These are phyloP conservation scores for Chytriomyces hyalinus DNA, from an alignment of 192 early-diverging fungal genomes.

Conservation along the genomic window DNA sequence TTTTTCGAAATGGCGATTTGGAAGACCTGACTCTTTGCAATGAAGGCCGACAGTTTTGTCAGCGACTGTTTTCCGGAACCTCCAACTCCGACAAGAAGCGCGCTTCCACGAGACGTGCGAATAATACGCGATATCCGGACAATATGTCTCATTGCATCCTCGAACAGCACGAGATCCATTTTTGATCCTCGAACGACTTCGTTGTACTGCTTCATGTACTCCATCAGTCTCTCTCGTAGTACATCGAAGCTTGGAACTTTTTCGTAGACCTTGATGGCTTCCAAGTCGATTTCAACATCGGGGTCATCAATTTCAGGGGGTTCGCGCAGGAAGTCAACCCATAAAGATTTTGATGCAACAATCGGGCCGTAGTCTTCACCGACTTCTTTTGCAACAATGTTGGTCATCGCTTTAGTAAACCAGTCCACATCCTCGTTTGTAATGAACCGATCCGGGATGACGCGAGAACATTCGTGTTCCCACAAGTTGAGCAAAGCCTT, in stretches of 20 bases:
- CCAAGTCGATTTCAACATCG: slow-evolving; percentile 64
- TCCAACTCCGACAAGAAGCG: slow-evolving; percentile 67
- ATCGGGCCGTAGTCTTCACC: slow-evolving; percentile 56
- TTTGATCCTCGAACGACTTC: slow-evolving; percentile 64
- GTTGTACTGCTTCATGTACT: slow-evolving; percentile 71
- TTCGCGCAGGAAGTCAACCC: slow-evolving; percentile 66
- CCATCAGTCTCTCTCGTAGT: slow-evolving; percentile 54
- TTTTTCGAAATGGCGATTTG: slow-evolving; percentile 71
- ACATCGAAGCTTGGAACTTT: slow-evolving; percentile 64
- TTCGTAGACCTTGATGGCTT: slow-evolving; percentile 67
- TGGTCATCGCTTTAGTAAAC: slow-evolving; percentile 58
- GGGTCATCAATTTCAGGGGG: slow-evolving; percentile 68
- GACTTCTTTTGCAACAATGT: slow-evolving; percentile 58
- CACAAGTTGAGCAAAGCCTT: slow-evolving; percentile 60
- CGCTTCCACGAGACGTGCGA: slow-evolving; percentile 64
- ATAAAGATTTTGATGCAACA: slow-evolving; percentile 54
- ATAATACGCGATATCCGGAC: slow-evolving; percentile 68
- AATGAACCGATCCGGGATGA: slow-evolving; percentile 68
- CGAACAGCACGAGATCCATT: slow-evolving; percentile 72
- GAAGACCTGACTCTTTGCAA: slow-evolving; percentile 68
- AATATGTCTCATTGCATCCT: slow-evolving; percentile 73
- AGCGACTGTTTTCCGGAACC: slow-evolving; percentile 72
- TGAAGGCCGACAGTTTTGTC: slow-evolving; percentile 67
- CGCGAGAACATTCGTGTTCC: slow-evolving; percentile 68
- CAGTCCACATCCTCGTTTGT: slow-evolving; percentile 64